These are phyloP conservation scores for Bassia scoparia DNA, from an alignment of 148 eudicot genomes.

Conservation along the genomic window DNA sequence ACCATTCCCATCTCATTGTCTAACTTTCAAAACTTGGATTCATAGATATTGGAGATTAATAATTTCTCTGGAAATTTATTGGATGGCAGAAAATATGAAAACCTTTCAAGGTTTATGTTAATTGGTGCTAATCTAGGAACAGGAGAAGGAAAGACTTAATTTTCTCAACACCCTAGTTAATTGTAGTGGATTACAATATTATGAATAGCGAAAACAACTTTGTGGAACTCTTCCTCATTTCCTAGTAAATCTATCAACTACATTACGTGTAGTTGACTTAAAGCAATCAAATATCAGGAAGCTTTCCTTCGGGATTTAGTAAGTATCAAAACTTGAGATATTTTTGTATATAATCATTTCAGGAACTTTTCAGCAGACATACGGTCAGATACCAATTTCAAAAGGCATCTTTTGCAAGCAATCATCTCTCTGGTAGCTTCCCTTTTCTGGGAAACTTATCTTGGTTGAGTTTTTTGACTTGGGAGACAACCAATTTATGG, in stretches of 20 bases:
- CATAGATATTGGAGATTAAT: neutral
- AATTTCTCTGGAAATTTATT: conserved; percentile 11
- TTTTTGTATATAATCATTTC: conserved; percentile 1
- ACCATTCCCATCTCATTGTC: conserved; percentile 12
- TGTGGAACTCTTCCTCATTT: conserved; percentile 19
- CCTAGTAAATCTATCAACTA: conserved; percentile 18
- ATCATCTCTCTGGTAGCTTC: conserved; percentile 21
- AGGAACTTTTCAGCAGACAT: conserved; percentile 23
- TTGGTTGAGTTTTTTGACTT: neutral
- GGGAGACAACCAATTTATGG: conserved; percentile 11
- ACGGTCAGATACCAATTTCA: conserved; percentile 14
- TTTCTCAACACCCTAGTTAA: conserved; percentile 17
- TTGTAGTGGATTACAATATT: neutral
- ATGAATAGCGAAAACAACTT: neutral
- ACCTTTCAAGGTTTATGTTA: neutral
- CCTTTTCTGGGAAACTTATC: conserved; percentile 6
- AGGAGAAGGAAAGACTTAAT: conserved; percentile 10
- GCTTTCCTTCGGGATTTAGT: neutral
- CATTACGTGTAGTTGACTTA: neutral
- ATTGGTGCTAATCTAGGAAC: neutral
- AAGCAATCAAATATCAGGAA: conserved; percentile 17
- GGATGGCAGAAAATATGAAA: neutral
- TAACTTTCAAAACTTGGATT: conserved; percentile 3
- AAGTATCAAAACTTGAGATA: neutral
- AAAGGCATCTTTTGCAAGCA: neutral